Base-by-base conservation (phyloP, 2,329 filamentous ascomycete species). In the Colletotrichum eleusines region DNA sequence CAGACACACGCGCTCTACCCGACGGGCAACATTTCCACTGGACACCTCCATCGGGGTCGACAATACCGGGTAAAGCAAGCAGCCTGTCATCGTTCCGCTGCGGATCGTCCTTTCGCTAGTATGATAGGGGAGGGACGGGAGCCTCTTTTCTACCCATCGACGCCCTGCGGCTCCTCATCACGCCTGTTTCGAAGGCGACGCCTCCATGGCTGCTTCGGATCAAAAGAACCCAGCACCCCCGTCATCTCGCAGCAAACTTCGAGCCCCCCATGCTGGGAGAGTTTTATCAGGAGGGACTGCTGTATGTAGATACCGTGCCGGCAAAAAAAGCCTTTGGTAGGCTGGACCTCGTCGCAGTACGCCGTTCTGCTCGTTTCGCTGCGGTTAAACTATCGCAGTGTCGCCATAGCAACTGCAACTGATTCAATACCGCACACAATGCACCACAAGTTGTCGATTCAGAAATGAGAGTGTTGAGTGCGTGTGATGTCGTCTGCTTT, bases 91-190 rank as follows among this genome's bases (percentile, higher is more conserved):
- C 60, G 54, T 63, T 35, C 18, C 3, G n/a, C 18, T 51, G 35
- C 54, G 60, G 48, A 63, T 40, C 60, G 14, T 40, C 35, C n/a
- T 42, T 63, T 33, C 48, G 48, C 14, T 28, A 53, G 42, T 63
- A 50, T 54, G 68, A 63, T 38, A 7, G 18, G 2, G 7, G 40
- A 42, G 20, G 42, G 63, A 51, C 28, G 6, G 5, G 23, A 46
- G 16, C 33, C 23, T 50, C 55, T 65, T 26, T 50, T 23, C 63
- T 58, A 23, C 51, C 63, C 31, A 57, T 62, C 16, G 20, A 50
- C 18, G 28, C 11, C 8, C 26, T 12, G 0, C 0, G 3, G n/a
- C 57, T 67, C 8, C 38, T 61, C 42, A 42, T 62, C 48, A 62
- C 57, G 50, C 28, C 50, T 57, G n/a, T 55, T 57, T 28, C 20